phyloP scores from a whole-genome alignment of 139 green algal genomes.

The Chlorella sp. region DNA sequence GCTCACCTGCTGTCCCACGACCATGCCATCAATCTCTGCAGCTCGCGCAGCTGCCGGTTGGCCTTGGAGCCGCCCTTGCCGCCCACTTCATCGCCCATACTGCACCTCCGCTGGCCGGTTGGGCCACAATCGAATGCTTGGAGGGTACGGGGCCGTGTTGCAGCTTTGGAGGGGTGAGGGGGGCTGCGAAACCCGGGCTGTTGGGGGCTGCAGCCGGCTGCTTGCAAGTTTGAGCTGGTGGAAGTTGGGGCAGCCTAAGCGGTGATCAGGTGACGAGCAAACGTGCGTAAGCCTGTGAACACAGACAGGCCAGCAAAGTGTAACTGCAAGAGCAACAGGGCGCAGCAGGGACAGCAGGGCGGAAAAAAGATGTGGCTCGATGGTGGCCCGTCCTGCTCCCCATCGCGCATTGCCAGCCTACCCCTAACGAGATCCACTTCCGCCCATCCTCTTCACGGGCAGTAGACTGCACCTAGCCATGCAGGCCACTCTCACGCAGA shows the following conservation, averaged over 20 bases:
- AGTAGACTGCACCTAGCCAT: not conserved
- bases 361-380: too few relatives aligned
- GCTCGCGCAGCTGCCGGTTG: constrained; percentile 51
- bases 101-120: not conserved
- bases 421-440: too few relatives aligned
- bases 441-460: too few relatives aligned
- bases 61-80: constrained; percentile 16
- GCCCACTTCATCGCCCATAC: not conserved
- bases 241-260: not conserved
- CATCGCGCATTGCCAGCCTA: too few relatives aligned
- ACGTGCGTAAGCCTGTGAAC: too few relatives aligned
- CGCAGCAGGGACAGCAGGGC: too few relatives aligned
- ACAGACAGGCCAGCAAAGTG: too few relatives aligned
- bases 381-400: too few relatives aligned
- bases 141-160: too few relatives aligned
- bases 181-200: not conserved
- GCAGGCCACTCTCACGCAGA: not conserved
- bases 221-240: not conserved
- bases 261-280: not conserved
- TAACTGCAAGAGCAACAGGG: too few relatives aligned
- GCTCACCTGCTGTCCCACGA: constrained; percentile 55
- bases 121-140: not conserved
- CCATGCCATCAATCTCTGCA: constrained; percentile 55
- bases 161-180: not conserved
- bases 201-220: not conserved